phyloP scores from a whole-genome alignment of 176 grass and related monocot genomes.

The Oryza glaberrima region DNA sequence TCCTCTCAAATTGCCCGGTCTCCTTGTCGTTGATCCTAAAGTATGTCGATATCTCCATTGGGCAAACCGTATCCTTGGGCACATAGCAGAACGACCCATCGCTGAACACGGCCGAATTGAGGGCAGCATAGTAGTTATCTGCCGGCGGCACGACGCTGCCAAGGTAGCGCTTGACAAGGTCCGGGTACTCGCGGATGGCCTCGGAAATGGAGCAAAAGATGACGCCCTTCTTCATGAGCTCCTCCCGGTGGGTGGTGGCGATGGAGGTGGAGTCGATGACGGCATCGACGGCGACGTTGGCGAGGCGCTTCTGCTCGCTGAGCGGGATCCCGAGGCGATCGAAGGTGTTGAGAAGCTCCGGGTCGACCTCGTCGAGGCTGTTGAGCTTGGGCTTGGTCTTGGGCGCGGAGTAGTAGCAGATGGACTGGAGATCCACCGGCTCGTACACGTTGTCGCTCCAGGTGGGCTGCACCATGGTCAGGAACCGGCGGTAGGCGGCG shows the following conservation, averaged over 20 bases:
- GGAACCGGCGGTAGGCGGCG: slow-evolving; percentile 72
- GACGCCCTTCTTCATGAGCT: slow-evolving; percentile 81
- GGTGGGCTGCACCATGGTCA: slow-evolving; percentile 69
- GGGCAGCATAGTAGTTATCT: slow-evolving; percentile 93
- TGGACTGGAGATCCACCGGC: slow-evolving; percentile 81
- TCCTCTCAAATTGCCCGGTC: slow-evolving; percentile 92
- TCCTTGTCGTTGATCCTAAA: slow-evolving; percentile 94
- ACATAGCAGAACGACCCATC: slow-evolving; percentile 98
- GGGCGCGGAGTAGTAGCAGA: slow-evolving; percentile 92
- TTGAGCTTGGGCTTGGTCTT: slow-evolving; percentile 91
- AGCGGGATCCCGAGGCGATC: slow-evolving; percentile 90
- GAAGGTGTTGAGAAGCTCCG: slow-evolving; percentile 80
- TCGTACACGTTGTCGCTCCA: slow-evolving; percentile 92
- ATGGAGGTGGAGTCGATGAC: slow-evolving; percentile 96
- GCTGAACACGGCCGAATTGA: slow-evolving; percentile 93
- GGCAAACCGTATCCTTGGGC: slow-evolving; percentile 87
- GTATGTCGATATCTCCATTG: slow-evolving; percentile 97
- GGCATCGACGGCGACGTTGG: slow-evolving; percentile 94
- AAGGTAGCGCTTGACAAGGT: slow-evolving; percentile 69
- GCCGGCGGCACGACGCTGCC: slow-evolving; percentile 69
- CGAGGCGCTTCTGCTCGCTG: slow-evolving; percentile 87
- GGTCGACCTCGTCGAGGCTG: slow-evolving; percentile 85
- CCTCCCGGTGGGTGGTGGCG: slow-evolving; percentile 81
- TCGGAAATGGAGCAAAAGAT: slow-evolving; percentile 99
- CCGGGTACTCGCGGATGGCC: slow-evolving; percentile 89